Base-by-base conservation (phyloP, 164 flowering plant genomes). In the Nymphaea colorata region DNA sequence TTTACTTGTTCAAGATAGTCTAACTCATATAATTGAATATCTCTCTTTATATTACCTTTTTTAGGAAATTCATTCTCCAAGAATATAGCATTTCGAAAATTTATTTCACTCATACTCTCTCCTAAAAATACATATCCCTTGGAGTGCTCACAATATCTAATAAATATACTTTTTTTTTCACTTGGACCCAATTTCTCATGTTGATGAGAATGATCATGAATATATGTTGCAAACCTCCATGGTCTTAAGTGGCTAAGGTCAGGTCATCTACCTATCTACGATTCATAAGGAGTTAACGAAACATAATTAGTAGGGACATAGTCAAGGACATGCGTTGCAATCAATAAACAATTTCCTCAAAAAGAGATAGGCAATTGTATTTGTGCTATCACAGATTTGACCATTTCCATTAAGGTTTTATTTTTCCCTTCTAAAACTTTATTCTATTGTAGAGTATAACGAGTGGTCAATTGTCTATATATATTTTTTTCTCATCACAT, bases 361-460 rank as follows among this genome's bases (percentile, higher is more conserved):
- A 61, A 8, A 16, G 36, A 6, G 6, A 61, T 36, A 7, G 16
- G 15, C 6, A 61, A 36, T 6, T 61, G 7, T 7, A n/a, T n/a
- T 61, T 61, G 18, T 61, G 63, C 63, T n/a, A 61, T 61, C 63
- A 61, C 16, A 5, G 63, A 61, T n/a, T n/a, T 61, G 6, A 61
- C 63, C 63, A 61, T 61, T n/a, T 61, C 63, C n/a, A 36, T 7
- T n/a, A 61, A n/a, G n/a, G 63, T 61, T 6, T 6, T 6, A 61
- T 61, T n/a, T n/a, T n/a, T 61, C 16, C 63, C 16, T 36, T 61
- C 41, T 7, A n/a, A 6, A 61, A 61, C 63, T 16, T n/a, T n/a
- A 61, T 61, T 61, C 16, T 61, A 16, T 6, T 61, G 36, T 36
- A 7, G 63, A 61, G 18, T 61, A 7, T 8, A 8, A 5, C 6